These are phyloP conservation scores for Meyerozyma elateridarum DNA, from an alignment of 1,139 yeast genomes.

Conservation along the genomic window DNA sequence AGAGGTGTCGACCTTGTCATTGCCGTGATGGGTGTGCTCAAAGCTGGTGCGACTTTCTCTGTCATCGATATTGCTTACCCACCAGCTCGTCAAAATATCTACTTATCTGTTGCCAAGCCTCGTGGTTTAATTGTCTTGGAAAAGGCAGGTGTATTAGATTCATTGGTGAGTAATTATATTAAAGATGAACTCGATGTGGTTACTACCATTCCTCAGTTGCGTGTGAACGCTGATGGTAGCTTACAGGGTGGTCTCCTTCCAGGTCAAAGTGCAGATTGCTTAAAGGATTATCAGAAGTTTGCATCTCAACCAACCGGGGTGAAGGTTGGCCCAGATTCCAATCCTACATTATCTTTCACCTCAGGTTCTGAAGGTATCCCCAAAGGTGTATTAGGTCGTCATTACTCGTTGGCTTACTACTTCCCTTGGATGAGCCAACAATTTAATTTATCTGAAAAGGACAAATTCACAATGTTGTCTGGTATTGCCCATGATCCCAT, in stretches of 20 bases:
- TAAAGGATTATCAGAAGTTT: constrained; percentile 41
- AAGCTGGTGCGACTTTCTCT: constrained; percentile 97
- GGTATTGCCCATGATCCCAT: constrained; percentile 99
- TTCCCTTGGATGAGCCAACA: constrained; percentile 97
- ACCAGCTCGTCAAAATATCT: constrained; percentile 93
- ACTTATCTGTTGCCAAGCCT: constrained; percentile 90
- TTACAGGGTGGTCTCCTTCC: constrained; percentile 53
- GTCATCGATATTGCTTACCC: constrained; percentile 99
- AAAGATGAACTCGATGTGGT: constrained; percentile 64
- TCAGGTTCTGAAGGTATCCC: constrained; percentile 98
- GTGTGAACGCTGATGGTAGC: constrained; percentile 71
- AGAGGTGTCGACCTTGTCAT: constrained; percentile 96
- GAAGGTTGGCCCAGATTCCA: constrained; percentile 95
- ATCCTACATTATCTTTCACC: constrained; percentile 96
- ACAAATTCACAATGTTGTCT: constrained; percentile 92
- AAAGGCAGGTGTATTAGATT: constrained; percentile 81
- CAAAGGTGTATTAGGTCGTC: constrained; percentile 97
- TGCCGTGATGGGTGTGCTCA: constrained; percentile 95
- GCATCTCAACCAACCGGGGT: constrained; percentile 71
- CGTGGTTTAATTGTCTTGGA: constrained; percentile 82
- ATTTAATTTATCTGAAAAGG: constrained; percentile 72
- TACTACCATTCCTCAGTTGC: constrained; percentile 72
- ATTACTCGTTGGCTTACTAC: constrained; percentile 91
- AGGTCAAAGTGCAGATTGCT: constrained; percentile 38
- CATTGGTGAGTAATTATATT: constrained; percentile 73